A percentile compares a stretch with the other conserved stretches of the same genome.
Evolutionary conservation across 2,329 filamentous ascomycete species (phyloP).

Genomic region (Tolypocladium ovalisporum): DNA sequence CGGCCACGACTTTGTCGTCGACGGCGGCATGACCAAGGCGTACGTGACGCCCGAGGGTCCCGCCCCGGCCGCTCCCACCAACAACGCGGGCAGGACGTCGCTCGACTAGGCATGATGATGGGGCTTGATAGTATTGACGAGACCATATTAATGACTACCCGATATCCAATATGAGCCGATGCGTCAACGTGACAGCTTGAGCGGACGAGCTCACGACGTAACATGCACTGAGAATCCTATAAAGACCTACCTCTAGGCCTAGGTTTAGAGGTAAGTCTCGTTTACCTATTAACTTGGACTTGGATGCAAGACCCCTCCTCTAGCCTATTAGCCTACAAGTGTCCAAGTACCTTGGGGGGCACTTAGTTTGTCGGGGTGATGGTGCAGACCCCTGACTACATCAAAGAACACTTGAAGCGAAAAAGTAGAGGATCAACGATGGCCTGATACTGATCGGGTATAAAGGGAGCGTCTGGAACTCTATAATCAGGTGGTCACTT

Average conservation of each 20-base stretch:
- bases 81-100: constrained; percentile 45
- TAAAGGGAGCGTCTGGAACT: constrained; percentile 33
- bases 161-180: not conserved
- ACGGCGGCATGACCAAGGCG: constrained; percentile 90
- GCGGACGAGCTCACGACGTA: too few species aligned
- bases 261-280: too few species aligned
- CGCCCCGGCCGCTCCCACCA: constrained; percentile 40
- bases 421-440: constrained; percentile 11
- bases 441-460: constrained; percentile 10
- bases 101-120: constrained; percentile 19
- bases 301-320: too few species aligned
- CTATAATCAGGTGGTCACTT: constrained; percentile 7
- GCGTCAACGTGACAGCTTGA: too few species aligned
- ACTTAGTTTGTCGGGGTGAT: too few species aligned
- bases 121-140: not conserved
- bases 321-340: too few species aligned
- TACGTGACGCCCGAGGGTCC: constrained; percentile 64
- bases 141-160: not conserved
- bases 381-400: too few species aligned
- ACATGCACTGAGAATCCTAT: too few species aligned
- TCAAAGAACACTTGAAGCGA: too few species aligned
- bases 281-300: too few species aligned
- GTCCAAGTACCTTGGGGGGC: too few species aligned
- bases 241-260: too few species aligned
- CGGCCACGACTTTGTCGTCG: constrained; percentile 85